Percentiles rank a stretch among this genome's conserved stretches.
These are phyloP conservation scores for Zizania latifolia DNA, from an alignment of 176 grass and related monocot species.

Conservation along the genomic window DNA sequence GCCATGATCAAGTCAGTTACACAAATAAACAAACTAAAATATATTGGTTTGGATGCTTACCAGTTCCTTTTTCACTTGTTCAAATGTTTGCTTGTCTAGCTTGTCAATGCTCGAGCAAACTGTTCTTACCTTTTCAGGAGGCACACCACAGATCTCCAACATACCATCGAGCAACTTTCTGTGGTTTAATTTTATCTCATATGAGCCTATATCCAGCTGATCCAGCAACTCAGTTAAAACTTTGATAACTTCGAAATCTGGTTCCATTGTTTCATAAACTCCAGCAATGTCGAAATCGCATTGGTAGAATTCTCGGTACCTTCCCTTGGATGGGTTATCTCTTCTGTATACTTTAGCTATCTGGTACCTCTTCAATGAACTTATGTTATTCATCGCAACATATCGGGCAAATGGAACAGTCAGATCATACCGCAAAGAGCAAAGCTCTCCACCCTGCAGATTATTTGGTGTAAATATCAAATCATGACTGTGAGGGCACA, in stretches of 20 bases:
- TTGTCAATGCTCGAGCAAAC: constrained; percentile 99
- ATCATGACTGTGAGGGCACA: neutral
- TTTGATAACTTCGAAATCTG: constrained; percentile 89
- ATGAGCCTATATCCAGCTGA: constrained; percentile 75
- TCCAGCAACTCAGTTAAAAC: constrained; percentile 87
- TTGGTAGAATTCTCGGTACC: constrained; percentile 94
- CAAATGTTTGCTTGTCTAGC: constrained; percentile 86
- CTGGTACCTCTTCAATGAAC: constrained; percentile 84
- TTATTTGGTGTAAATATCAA: constrained; percentile 2
- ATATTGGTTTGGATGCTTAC: constrained; percentile 33
- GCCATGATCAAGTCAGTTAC: neutral
- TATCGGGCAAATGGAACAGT: constrained; percentile 96
- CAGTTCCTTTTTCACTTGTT: constrained; percentile 89
- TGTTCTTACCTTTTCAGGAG: constrained; percentile 93
- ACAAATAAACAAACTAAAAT: constrained; percentile 23
- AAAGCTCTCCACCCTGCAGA: constrained; percentile 90
- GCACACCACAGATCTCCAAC: constrained; percentile 91
- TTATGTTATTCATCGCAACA: constrained; percentile 86
- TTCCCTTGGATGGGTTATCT: constrained; percentile 96
- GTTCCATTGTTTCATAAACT: constrained; percentile 76
- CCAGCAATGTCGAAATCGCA: constrained; percentile 98
- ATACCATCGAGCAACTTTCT: constrained; percentile 93
- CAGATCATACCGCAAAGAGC: constrained; percentile 92
- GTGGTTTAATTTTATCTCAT: constrained; percentile 96
- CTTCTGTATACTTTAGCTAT: constrained; percentile 98